Base-by-base conservation (phyloP, 441 rosid species). In the Croton laevigatus region DNA sequence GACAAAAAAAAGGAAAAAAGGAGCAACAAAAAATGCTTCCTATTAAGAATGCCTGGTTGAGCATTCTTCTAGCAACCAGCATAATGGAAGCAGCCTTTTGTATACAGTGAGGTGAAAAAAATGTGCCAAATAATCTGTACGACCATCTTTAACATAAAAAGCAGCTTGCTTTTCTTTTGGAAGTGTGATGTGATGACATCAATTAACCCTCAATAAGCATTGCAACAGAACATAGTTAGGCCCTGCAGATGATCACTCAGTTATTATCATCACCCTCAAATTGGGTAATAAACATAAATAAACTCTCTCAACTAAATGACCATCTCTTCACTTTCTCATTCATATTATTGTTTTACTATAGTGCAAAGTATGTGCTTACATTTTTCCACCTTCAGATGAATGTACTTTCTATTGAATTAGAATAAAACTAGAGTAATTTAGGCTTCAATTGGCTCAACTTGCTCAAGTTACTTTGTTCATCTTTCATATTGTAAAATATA, bases 31-130 rank as follows among this genome's bases (percentile, higher is more conserved):
- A 73, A 42, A 54, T 62, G 70, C 64, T 55, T 55, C 54, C 12
- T 44, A 48, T 36, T 49, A 45, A 58, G 67, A 62, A 67, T 71
- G 60, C 48, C 58, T 62, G 36, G 62, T 12, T 54, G 61, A 59
- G 63, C 75, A 74, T 60, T 69, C 48, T 62, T 62, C 58, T 46
- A 51, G 72, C 70, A 71, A 73, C 64, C 68, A 68, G 49, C 72
- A 54, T 68, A 75, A 63, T 76, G 70, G 78, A 73, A 71, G 74
- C 77, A 74, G 62, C 69, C 82, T 76, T 81, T 74, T 66, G 78
- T 66, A 27, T 27, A 59, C 27, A 60, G 52, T 61, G 70, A 62
- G 37, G 57, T 27, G 58, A 20, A 58, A 60, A 73, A 61, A 68
- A 65, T 46, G 68, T 61, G 71, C 34, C 59, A 36, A 68, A 72